These are phyloP conservation scores for Stagonosporopsis chrysanthemi DNA, from an alignment of 2,329 filamentous ascomycete genomes.

Conservation along the genomic window DNA sequence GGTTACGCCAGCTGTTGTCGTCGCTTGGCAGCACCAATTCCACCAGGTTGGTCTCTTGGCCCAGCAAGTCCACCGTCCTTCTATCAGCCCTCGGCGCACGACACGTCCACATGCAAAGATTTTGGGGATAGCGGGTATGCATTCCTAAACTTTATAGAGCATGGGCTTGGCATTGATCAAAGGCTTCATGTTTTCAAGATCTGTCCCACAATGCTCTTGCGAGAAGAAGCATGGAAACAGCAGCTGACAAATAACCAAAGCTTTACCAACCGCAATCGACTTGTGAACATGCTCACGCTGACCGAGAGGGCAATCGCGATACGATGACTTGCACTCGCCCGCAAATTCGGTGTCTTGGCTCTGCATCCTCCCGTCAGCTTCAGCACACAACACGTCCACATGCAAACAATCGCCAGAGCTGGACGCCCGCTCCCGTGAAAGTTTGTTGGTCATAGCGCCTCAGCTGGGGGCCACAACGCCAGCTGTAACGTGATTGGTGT, in stretches of 20 bases:
- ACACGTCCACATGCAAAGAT: background rate
- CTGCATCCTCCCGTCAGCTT: background rate
- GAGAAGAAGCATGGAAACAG: background rate
- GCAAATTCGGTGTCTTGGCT: constrained; percentile 1
- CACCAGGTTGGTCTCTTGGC: background rate
- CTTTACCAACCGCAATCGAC: background rate
- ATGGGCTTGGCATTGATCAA: background rate
- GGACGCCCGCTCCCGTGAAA: background rate
- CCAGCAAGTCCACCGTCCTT: background rate
- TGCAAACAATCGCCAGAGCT: constrained; percentile 12
- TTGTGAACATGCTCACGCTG: background rate
- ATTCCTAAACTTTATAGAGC: background rate
- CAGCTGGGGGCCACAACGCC: constrained; percentile 4
- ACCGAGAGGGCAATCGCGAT: background rate
- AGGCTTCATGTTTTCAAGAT: background rate
- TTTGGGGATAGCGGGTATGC: background rate
- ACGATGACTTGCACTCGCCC: background rate
- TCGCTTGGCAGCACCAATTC: constrained; percentile 5
- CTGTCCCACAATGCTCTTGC: background rate
- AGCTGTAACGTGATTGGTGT: constrained; percentile 2
- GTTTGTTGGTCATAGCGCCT: constrained; percentile 1
- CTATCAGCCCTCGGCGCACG: background rate
- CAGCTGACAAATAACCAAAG: background rate
- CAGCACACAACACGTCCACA: constrained; percentile 1
- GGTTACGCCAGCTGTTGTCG: background rate